These are phyloP conservation scores for Glebionis coronaria DNA, from an alignment of 129 eudicot species.

Conservation along the genomic window DNA sequence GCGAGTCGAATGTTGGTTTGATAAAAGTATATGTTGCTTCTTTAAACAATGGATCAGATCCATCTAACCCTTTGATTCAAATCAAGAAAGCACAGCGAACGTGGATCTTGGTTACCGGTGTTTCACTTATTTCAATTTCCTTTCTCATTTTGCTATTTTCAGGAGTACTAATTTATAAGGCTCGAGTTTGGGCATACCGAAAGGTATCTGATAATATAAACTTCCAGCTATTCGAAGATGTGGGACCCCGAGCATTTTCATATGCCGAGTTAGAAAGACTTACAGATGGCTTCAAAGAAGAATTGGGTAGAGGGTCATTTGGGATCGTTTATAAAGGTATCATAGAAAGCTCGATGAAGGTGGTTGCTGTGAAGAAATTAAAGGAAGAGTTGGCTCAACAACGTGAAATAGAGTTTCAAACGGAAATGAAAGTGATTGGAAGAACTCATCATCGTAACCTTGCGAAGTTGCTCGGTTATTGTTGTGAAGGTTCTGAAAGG, in stretches of 20 bases:
- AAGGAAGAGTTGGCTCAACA: conserved; percentile 33
- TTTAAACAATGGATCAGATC: neutral
- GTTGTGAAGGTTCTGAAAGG: conserved; percentile 33
- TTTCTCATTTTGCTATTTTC: conserved; percentile 13
- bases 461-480: conserved; percentile 36
- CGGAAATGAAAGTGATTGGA: conserved; percentile 41
- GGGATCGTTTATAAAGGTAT: conserved; percentile 44
- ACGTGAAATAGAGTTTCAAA: conserved; percentile 42
- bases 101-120: conserved; percentile 20
- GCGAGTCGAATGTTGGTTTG: conserved; percentile 1
- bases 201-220: conserved; percentile 14
- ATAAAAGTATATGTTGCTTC: conserved; percentile 11
- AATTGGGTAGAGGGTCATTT: conserved; percentile 40
- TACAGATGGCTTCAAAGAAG: conserved; percentile 34
- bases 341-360: conserved; percentile 17
- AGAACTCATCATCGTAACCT: conserved; percentile 46
- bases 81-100: conserved; percentile 3
- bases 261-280: conserved; percentile 32
- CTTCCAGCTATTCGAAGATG: conserved; percentile 1
- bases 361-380: conserved; percentile 29
- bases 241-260: conserved; percentile 25
- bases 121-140: conserved; percentile 20
- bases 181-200: conserved; percentile 17
- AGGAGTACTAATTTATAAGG: conserved; percentile 11
- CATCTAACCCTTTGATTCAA: neutral